Base-by-base conservation (phyloP, 2,329 filamentous ascomycete genomes). In the Botrytis galanthina region DNA sequence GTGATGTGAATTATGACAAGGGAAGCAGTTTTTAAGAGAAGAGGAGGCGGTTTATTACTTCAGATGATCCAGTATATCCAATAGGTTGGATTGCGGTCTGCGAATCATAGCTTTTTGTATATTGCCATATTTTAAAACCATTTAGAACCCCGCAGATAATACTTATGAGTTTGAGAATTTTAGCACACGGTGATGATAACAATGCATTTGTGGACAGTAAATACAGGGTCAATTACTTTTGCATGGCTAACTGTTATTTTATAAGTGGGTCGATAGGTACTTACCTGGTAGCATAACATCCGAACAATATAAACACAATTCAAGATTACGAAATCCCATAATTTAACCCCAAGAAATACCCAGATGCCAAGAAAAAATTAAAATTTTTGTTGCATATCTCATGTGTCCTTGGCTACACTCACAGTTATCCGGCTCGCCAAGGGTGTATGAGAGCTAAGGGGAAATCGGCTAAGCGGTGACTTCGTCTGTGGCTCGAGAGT, bases 1-100 rank as follows among this genome's bases (percentile, higher is more conserved):
- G 26, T 0, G 22, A 29, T 29, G 35, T 22, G 22, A 73, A 70
- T 63, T 35, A 62, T 70, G 71, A 70, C 35, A 59, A 48, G 12
- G 66, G 71, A 14, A 37, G 7, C 26, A 73, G 66, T 22, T 57
- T 73, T 29, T 73, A 26, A 61, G 48, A 14, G 14, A 20, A n/a
- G n/a, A 18, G 39, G 29, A 18, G 9, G 3, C 26, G 3, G 1
- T 12, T 22, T 37, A 22, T 35, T 32, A 26, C 48, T 44, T 60
- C 29, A 35, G 51, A 60, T 20, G 4, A 22, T 10, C 6, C 12
- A 39, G 8, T 14, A 37, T 14, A 20, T 60, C 5, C 14, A 57
- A 57, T 57, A 18, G n/a, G 18, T 57, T 29, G 51, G n/a, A 29
- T 16, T 4, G n/a, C n/a, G n/a, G 6, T 54, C 14, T 7, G n/a